Evolutionary conservation across 129 eudicot species (phyloP).

Genomic region (carrot (Daucus carota)): DH1_v3.0 NC_030382.2:30086001-30086500

Average conservation of each 20-base stretch:
- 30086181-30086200: constrained; percentile 56
- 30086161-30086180: constrained; percentile 66
- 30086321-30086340: constrained; percentile 49
- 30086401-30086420: constrained; percentile 68
- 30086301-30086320: constrained; percentile 30
- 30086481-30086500: constrained; percentile 39
- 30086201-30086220: constrained; percentile 43
- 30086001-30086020: constrained; percentile 54
- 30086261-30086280: constrained; percentile 66
- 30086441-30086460: constrained; percentile 67
- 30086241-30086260: constrained; percentile 54
- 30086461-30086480: constrained; percentile 67
- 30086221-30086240: constrained; percentile 39
- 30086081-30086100: constrained; percentile 42
- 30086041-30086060: constrained; percentile 77
- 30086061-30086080: constrained; percentile 39
- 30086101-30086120: constrained; percentile 67
- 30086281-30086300: constrained; percentile 29
- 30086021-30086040: constrained; percentile 53
- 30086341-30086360: constrained; percentile 64
- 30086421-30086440: constrained; percentile 45
- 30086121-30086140: constrained; percentile 48
- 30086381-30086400: constrained; percentile 44
- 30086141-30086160: constrained; percentile 46
- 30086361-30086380: constrained; percentile 27